Evolutionary conservation across 768 basidiomycete species (phyloP), one percentile per base, ranked within the genome.

Genomic region (Xerocomellus intermedius): DNA sequence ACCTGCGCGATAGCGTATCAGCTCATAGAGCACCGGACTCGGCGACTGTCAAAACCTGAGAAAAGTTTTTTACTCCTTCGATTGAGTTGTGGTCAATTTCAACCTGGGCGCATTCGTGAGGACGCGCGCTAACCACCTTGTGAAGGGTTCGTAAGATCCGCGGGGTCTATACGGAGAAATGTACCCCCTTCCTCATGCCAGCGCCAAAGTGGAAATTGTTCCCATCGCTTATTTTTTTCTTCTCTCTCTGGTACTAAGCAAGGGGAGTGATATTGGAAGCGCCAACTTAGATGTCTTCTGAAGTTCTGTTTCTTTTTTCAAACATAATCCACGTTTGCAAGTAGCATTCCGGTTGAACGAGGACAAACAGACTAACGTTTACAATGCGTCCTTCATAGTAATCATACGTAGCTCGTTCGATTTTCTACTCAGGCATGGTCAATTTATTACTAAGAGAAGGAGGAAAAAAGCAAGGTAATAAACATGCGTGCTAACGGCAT

Each of bases 151-250:
- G n/a, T n/a, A n/a, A 55, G 48, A 35, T 48, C 59, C 63, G 54
- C 50, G 57, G 38, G 17, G 24, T 51, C 32, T 37, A 39, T 33
- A 21, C 33, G 45, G 52, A 35, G 36, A 30, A 30, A 49, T 39
- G 14, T n/a, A 24, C 2, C 24, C 46, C n/a, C n/a, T n/a, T 32
- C 56, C 53, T 46, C 64, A 63, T 55, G 55, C 28, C 8, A 37
- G 53, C 54, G 55, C 41, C 28, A 43, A 37, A 46, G 36, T 28
- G 8, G 38, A 26, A 48, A 55, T 53, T 12, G 10, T 52, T 64
- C 47, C 36, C 57, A 63, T 39, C 52, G 49, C 47, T 58, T 36
- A 42, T 8, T 43, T 37, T 19, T 24, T 16, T 26, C 17, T 9
- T 19, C 17, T n/a, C 16, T 16, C 9, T 44, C 26, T n/a, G n/a